Evolutionary conservation across 139 green algal species (phyloP).

Genomic region (Picochlorum sp.): DNA sequence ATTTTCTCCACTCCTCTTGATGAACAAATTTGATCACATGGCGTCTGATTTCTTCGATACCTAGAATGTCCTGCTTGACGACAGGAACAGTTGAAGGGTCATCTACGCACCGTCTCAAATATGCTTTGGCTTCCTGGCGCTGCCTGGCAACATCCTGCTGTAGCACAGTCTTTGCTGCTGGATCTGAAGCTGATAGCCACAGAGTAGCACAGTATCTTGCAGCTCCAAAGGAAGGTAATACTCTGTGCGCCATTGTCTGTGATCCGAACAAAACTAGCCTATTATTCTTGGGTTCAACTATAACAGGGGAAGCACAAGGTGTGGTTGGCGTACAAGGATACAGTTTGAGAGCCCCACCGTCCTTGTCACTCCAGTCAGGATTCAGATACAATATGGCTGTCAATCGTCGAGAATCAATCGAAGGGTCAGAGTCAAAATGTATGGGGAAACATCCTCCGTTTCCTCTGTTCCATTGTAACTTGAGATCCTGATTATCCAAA

Average conservation of each 20-base stretch:
- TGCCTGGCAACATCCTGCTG: too few species aligned
- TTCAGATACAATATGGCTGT: slow-evolving; percentile 71
- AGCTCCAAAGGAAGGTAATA: slow-evolving; percentile 20
- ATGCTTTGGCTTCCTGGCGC: neutral
- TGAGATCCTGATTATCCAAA: slow-evolving; percentile 57
- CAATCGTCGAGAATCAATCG: slow-evolving; percentile 44
- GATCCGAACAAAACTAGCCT: slow-evolving; percentile 63
- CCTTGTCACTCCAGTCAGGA: slow-evolving; percentile 31
- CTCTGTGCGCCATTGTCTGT: slow-evolving; percentile 57
- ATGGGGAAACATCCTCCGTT: slow-evolving; percentile 64
- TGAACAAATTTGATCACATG: slow-evolving; percentile 34
- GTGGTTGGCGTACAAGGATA: slow-evolving; percentile 45
- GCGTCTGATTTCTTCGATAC: slow-evolving; percentile 18
- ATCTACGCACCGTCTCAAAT: slow-evolving; percentile 4
- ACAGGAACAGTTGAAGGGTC: slow-evolving; percentile 5
- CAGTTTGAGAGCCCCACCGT: slow-evolving; percentile 52
- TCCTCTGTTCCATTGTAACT: slow-evolving; percentile 47
- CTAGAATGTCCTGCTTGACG: neutral
- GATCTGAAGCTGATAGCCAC: slow-evolving; percentile 42
- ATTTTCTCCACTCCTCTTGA: slow-evolving; percentile 36
- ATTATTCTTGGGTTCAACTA: slow-evolving; percentile 28
- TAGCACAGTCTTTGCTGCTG: too few species aligned
- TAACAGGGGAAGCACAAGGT: slow-evolving; percentile 32
- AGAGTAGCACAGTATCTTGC: slow-evolving; percentile 61
- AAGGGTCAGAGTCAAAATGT: slow-evolving; percentile 57